A percentile compares a stretch with the other conserved stretches of the same genome.
These are phyloP conservation scores for Globisporangium heterothallicum DNA, from an alignment of 352 stramenopile species.

Conservation along the genomic window DNA sequence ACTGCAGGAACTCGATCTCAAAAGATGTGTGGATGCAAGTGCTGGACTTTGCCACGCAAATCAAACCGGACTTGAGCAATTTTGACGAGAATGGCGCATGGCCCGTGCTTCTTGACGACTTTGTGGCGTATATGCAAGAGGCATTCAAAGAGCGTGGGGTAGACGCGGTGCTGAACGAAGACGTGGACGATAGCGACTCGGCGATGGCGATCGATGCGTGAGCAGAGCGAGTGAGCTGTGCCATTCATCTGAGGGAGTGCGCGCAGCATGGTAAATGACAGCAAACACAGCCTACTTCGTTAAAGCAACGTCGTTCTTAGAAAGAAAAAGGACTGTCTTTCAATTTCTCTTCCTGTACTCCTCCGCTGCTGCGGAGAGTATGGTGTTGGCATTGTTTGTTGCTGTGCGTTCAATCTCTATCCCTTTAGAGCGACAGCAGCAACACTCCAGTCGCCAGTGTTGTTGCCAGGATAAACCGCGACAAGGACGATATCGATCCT, in stretches of 20 bases:
- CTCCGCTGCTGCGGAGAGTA: too few species aligned
- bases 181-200: constrained; percentile 17
- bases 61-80: constrained; percentile 68
- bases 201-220: constrained; percentile 46
- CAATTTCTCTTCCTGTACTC: too few species aligned
- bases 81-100: constrained; percentile 86
- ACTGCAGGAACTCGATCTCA: constrained; percentile 75
- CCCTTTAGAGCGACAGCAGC: neutral
- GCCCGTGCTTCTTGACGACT: constrained; percentile 84
- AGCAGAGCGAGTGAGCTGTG: neutral
- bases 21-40: constrained; percentile 85
- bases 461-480: neutral
- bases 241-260: too few species aligned
- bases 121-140: constrained; percentile 63
- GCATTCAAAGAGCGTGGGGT: constrained; percentile 39
- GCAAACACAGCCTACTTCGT: too few species aligned
- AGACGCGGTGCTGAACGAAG: constrained; percentile 35
- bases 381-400: too few species aligned
- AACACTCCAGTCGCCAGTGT: neutral
- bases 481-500: neutral
- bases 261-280: too few species aligned
- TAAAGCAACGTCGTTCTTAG: too few species aligned
- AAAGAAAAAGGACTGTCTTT: too few species aligned
- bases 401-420: too few species aligned
- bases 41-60: constrained; percentile 75